Percentiles rank a stretch among this genome's conserved stretches.
Evolutionary conservation across 106 monocot species (phyloP).

Genomic region (Chionographis japonica): DNA sequence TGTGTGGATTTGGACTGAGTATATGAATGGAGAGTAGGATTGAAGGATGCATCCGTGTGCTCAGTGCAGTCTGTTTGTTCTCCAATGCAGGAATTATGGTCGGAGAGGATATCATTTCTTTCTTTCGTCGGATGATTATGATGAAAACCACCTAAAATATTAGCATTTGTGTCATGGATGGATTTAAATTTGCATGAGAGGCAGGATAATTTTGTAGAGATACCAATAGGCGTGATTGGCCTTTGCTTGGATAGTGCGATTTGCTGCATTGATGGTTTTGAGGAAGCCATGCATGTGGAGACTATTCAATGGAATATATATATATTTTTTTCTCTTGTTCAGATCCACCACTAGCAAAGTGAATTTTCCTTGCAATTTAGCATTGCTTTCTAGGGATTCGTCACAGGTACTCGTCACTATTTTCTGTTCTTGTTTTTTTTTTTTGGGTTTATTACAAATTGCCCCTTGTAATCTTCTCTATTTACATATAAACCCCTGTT

Average conservation of each 20-base stretch:
- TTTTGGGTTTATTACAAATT: background rate
- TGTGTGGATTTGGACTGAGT: constrained; percentile 55
- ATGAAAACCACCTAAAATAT: background rate
- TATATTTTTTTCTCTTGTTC: background rate
- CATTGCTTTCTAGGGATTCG: background rate
- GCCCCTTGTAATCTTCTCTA: too few relatives aligned
- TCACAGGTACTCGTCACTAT: background rate
- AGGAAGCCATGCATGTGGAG: background rate
- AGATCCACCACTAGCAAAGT: background rate
- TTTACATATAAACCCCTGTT: too few relatives aligned
- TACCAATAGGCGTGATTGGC: background rate
- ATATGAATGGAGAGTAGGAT: background rate
- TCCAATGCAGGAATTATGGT: background rate
- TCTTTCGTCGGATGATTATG: background rate
- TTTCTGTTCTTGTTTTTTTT: background rate
- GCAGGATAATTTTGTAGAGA: background rate
- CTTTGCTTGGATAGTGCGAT: background rate
- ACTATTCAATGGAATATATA: background rate
- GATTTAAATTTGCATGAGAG: background rate
- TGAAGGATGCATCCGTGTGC: background rate
- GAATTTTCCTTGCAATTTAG: background rate
- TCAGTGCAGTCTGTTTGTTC: background rate
- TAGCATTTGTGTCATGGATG: background rate
- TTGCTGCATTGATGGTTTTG: background rate
- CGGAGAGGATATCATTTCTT: background rate